Base-by-base conservation (phyloP, 2,329 filamentous ascomycete species). In the Chrysosphaeria jannelii region DNA sequence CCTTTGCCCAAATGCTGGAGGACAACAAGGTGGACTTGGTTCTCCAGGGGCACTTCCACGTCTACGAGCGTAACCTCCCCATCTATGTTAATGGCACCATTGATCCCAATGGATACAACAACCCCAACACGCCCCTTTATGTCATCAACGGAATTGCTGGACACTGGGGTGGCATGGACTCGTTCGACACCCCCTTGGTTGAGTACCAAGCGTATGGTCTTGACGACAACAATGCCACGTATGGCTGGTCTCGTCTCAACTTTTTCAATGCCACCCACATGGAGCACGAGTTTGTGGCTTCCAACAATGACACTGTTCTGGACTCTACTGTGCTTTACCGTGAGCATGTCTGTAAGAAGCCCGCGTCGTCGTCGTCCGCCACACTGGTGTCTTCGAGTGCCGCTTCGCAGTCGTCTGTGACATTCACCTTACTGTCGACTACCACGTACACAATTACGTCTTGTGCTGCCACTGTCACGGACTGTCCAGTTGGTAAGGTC, bases 211-310 rank as follows among this genome's bases (percentile, higher is more conserved):
- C 28, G 10, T 44, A 39, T 25, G 31, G 32, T 5, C 33, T 37
- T 6, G 36, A 36, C 24, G 34, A 34, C 8, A 26, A 29, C 20
- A 35, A 46, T 23, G 33, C 32, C 8, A 38, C 33, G 5, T 48
- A 44, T 27, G 40, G 43, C 13, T 47, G 42, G 39, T 39, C 34
- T 21, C 35, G 31, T 20, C 31, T 48, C 21, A 43, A 38, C 2
- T 45, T 48, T 28, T 42, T 45, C 32, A 47, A 48, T 31, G 34
- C 35, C 23, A 40, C 41, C 3, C 43, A 47, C 28, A 19, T 48
- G 33, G 41, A 38, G 9, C 40, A 43, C 28, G 36, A 46, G 12
- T 42, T 42, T 22, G 29, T 47, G 12, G 35, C 35, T 12, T 37
- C 32, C 28, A 35, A 27, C 9, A 41, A 39, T 28, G 31, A 31